A percentile compares a stretch with the other conserved stretches of the same genome.
These are phyloP conservation scores for Knoxdaviesia capensis DNA, from an alignment of 2,329 filamentous ascomycete species.

Conservation along the genomic window DNA sequence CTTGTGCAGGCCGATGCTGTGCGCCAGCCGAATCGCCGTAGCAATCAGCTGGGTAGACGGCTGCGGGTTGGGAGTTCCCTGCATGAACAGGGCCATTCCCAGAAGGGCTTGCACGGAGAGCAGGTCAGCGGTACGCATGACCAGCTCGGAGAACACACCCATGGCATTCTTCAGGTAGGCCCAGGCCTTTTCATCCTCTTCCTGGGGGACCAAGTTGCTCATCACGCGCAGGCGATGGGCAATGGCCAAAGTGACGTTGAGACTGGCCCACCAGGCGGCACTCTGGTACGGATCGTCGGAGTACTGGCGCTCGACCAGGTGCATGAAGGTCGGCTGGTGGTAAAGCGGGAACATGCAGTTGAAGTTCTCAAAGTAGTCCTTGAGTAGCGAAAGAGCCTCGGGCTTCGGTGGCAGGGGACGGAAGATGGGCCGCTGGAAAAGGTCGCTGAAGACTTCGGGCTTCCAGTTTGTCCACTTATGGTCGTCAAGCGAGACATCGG, in stretches of 20 bases:
- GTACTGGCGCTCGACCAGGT: constrained; percentile 85
- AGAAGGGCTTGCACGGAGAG: constrained; percentile 85
- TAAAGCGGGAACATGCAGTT: constrained; percentile 98
- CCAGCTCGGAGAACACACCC: constrained; percentile 78
- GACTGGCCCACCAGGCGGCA: constrained; percentile 94
- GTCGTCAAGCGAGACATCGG: constrained; percentile 73
- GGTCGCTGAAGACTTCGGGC: constrained; percentile 85
- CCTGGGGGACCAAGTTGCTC: constrained; percentile 77
- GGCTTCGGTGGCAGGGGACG: constrained; percentile 63
- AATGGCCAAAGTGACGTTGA: constrained; percentile 88
- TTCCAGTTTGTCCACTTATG: constrained; percentile 97
- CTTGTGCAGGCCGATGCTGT: constrained; percentile 92
- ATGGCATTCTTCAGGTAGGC: constrained; percentile 92
- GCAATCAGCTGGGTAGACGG: constrained; percentile 82
- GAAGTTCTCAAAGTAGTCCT: constrained; percentile 95
- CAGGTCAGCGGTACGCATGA: constrained; percentile 89
- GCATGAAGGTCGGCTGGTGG: constrained; percentile 97
- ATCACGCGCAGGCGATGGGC: constrained; percentile 82
- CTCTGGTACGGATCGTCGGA: constrained; percentile 82
- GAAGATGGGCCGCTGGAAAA: constrained; percentile 74
- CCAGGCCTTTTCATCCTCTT: constrained; percentile 91
- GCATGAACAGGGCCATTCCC: constrained; percentile 85
- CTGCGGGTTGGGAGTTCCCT: constrained; percentile 91
- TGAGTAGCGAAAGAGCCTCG: constrained; percentile 73
- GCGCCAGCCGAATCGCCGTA: constrained; percentile 72